Conservation (phyloP, 495 filamentous ascomycete genomes). For the Baudoinia panamericana region DNA sequence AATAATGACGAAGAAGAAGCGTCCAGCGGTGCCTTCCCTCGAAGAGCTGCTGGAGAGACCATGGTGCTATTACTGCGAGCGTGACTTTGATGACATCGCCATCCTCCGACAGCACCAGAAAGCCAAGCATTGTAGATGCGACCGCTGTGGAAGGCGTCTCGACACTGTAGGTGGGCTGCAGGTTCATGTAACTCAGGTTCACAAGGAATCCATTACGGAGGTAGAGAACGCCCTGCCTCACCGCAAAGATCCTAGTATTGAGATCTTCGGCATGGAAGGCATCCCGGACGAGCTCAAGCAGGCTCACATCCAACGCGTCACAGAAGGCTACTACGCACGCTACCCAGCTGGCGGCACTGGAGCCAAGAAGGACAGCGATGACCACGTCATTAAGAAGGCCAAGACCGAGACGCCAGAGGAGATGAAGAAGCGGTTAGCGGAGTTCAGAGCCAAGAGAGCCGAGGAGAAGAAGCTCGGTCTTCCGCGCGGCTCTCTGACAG, state of each 20-base stretch:
- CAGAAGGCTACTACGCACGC: slow-evolving; percentile 68
- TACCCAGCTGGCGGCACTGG: not conserved
- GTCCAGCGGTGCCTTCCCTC: slow-evolving; percentile 58
- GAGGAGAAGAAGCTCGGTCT: too few species aligned
- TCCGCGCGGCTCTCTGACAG: too few species aligned
- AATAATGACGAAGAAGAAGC: slow-evolving; percentile 75
- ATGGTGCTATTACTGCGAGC: slow-evolving; percentile 99
- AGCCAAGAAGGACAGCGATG: not conserved
- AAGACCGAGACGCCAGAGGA: slow-evolving; percentile 21
- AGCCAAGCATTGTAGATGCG: slow-evolving; percentile 97
- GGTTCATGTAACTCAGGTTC: slow-evolving; percentile 96
- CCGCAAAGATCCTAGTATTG: slow-evolving; percentile 68
- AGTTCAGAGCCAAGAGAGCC: slow-evolving; percentile 18
- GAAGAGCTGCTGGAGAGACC: slow-evolving; percentile 78
- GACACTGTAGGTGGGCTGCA: slow-evolving; percentile 95
- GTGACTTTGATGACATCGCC: slow-evolving; percentile 94
- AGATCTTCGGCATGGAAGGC: slow-evolving; percentile 98
- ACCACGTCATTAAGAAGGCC: slow-evolving; percentile 14
- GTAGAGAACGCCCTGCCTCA: slow-evolving; percentile 88
- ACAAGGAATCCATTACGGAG: slow-evolving; percentile 74
- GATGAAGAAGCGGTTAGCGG: slow-evolving; percentile 22
- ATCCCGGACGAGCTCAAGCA: slow-evolving; percentile 75
- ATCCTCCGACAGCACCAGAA: slow-evolving; percentile 94
- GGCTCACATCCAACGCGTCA: slow-evolving; percentile 72
- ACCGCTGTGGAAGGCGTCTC: slow-evolving; percentile 69